Evolutionary conservation across 2,329 filamentous ascomycete genomes (phyloP).

Genomic region (Penicillium sumatraense): DNA sequence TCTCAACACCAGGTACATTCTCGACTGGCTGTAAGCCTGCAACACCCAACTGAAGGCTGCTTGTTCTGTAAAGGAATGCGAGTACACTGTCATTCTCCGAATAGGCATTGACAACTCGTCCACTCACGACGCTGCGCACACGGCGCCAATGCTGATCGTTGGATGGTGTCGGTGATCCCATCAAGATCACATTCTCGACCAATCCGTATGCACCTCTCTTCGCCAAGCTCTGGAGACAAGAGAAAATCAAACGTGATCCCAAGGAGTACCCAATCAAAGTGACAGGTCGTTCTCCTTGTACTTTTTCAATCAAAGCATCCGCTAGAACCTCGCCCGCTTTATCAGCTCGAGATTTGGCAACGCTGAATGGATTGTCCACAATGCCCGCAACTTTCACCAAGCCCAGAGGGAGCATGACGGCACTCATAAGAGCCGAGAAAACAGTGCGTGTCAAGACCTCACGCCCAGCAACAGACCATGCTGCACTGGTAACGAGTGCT

Average conservation of each 20-base stretch:
- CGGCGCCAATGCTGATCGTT: conserved; percentile 73
- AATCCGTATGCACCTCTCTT: conserved; percentile 81
- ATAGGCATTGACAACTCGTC: conserved; percentile 84
- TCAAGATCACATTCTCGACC: conserved; percentile 79
- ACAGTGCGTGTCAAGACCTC: conserved; percentile 77
- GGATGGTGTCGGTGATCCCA: conserved; percentile 79
- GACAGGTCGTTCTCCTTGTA: conserved; percentile 80
- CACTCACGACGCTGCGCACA: conserved; percentile 77
- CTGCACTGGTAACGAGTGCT: conserved; percentile 75
- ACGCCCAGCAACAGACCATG: conserved; percentile 74
- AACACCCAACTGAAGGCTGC: conserved; percentile 79
- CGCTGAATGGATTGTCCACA: conserved; percentile 80
- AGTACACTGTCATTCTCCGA: conserved; percentile 87
- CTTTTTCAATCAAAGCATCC: conserved; percentile 79
- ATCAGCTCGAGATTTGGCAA: conserved; percentile 75
- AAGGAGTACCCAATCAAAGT: conserved; percentile 82
- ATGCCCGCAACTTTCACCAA: conserved; percentile 69
- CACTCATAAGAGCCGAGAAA: conserved; percentile 66
- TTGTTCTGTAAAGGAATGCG: conserved; percentile 83
- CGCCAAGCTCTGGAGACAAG: conserved; percentile 76
- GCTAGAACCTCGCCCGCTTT: conserved; percentile 81
- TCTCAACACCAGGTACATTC: conserved; percentile 59
- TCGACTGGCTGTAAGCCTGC: conserved; percentile 79
- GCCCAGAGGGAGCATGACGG: conserved; percentile 71
- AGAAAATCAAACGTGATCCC: conserved; percentile 80